Percentiles rank a stretch among this genome's conserved stretches.
These are phyloP conservation scores for Plasmodium berghei DNA, from an alignment of 169 alveolate species.

Conservation along the genomic window DNA sequence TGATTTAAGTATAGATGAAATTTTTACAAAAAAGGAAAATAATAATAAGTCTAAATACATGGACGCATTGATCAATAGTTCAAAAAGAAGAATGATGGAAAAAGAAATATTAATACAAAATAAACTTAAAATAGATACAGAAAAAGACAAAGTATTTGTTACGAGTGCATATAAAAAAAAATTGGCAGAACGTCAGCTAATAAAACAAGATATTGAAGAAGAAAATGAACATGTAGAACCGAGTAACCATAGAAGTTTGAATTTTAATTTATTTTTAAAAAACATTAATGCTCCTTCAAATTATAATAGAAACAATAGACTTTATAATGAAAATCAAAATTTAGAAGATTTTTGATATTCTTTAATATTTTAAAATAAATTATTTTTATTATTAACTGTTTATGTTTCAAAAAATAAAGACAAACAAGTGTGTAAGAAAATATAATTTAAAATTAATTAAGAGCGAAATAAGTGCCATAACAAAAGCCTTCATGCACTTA, in stretches of 20 bases:
- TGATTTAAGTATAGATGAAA: slow-evolving; percentile 33
- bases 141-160: slow-evolving; percentile 81
- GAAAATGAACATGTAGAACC: slow-evolving; percentile 68
- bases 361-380: background rate
- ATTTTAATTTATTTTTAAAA: slow-evolving; percentile 79
- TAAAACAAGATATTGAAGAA: slow-evolving; percentile 77
- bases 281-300: slow-evolving; percentile 76
- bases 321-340: slow-evolving; percentile 12
- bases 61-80: slow-evolving; percentile 79
- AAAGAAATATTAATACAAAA: slow-evolving; percentile 83
- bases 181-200: slow-evolving; percentile 80
- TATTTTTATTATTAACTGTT: too few species aligned
- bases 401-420: too few species aligned
- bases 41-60: slow-evolving; percentile 82
- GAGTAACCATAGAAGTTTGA: slow-evolving; percentile 72
- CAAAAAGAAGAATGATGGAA: slow-evolving; percentile 83
- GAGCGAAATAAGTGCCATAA: too few species aligned
- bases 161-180: slow-evolving; percentile 86
- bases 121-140: slow-evolving; percentile 79
- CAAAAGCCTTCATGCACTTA: too few species aligned
- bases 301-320: slow-evolving; percentile 53
- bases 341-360: background rate
- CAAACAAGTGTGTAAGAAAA: too few species aligned
- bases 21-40: slow-evolving; percentile 20
- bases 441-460: too few species aligned